A percentile compares a stretch with the other conserved stretches of the same genome.
These are phyloP conservation scores for Tremella yokohamensis DNA, from an alignment of 768 basidiomycete species.

Conservation along the genomic window DNA sequence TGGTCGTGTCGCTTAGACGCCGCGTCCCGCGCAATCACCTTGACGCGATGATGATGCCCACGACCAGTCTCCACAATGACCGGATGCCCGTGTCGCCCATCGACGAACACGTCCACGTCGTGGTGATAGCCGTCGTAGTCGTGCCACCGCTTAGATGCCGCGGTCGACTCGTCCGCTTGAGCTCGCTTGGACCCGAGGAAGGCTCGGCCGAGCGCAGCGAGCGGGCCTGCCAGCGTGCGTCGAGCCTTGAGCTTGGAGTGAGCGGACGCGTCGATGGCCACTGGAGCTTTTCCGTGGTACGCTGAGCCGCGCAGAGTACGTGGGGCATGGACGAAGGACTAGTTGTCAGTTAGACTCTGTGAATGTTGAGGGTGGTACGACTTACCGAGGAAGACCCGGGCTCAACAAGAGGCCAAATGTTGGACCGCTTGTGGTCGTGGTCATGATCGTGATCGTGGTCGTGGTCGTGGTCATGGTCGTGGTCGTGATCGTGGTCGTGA, in stretches of 20 bases:
- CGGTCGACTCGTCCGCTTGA: not conserved
- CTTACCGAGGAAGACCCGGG: not conserved
- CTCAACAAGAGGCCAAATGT: not conserved
- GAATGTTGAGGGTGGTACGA: not conserved
- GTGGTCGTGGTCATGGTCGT: constrained; percentile 3
- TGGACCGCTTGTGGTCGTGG: not conserved
- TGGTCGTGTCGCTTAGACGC: not conserved
- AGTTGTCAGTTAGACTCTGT: not conserved
- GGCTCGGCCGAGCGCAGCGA: not conserved
- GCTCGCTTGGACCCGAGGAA: constrained; percentile 2
- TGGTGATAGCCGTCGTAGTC: not conserved
- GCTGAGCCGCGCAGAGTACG: too few relatives aligned
- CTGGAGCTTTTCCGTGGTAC: too few relatives aligned
- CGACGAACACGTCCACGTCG: not conserved
- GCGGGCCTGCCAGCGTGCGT: not conserved
- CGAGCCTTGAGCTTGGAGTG: not conserved
- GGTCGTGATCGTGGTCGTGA: constrained; percentile 2
- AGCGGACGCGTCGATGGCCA: not conserved
- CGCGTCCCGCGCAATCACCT: not conserved
- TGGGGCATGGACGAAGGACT: too few relatives aligned
- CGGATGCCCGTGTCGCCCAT: constrained; percentile 2
- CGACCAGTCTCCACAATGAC: not conserved
- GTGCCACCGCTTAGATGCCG: not conserved
- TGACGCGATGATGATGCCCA: constrained; percentile 2
- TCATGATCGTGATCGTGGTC: constrained; percentile 3